phyloP scores from a whole-genome alignment of 768 basidiomycete genomes.

The Boletus bicolor region DNA sequence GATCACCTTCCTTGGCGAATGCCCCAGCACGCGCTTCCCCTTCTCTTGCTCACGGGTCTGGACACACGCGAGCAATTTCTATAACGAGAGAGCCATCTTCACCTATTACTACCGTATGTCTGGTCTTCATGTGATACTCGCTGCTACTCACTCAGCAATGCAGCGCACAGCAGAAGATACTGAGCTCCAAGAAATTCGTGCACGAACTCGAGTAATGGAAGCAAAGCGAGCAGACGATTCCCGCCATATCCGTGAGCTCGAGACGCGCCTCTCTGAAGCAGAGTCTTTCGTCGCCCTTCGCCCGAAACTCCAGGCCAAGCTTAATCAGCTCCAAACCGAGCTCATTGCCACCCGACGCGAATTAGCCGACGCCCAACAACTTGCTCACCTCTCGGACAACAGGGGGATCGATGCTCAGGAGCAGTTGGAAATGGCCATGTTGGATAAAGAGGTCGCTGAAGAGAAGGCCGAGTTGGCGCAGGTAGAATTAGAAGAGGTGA shows the following conservation, averaged over 20 bases:
- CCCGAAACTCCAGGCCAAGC: conserved; percentile 90
- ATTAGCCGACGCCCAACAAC: conserved; percentile 70
- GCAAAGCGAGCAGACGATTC: conserved; percentile 84
- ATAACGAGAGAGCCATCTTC: conserved; percentile 30
- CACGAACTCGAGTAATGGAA: conserved; percentile 83
- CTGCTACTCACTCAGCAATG: conserved; percentile 8
- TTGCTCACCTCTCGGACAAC: conserved; percentile 66
- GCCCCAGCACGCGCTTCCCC: conserved; percentile 1
- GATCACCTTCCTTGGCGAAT: conserved; percentile 15
- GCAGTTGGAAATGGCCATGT: conserved; percentile 89
- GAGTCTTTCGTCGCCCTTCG: conserved; percentile 78
- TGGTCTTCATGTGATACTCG: neutral
- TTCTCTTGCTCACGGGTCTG: conserved; percentile 5
- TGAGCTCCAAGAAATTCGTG: conserved; percentile 76
- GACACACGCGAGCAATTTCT: conserved; percentile 12
- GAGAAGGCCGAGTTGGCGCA: conserved; percentile 83
- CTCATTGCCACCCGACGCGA: conserved; percentile 72
- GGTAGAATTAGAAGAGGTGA: conserved; percentile 71
- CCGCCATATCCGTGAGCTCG: conserved; percentile 78
- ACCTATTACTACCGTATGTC: conserved; percentile 21
- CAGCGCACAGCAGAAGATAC: conserved; percentile 46
- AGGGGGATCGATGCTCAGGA: conserved; percentile 79
- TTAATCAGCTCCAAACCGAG: conserved; percentile 77
- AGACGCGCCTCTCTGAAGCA: conserved; percentile 78
- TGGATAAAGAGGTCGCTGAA: conserved; percentile 97